Percentiles rank a stretch among this genome's conserved stretches.
Evolutionary conservation across 371 early-diverging fungal genomes (phyloP).

Genomic region (Mortierella sp.): DNA sequence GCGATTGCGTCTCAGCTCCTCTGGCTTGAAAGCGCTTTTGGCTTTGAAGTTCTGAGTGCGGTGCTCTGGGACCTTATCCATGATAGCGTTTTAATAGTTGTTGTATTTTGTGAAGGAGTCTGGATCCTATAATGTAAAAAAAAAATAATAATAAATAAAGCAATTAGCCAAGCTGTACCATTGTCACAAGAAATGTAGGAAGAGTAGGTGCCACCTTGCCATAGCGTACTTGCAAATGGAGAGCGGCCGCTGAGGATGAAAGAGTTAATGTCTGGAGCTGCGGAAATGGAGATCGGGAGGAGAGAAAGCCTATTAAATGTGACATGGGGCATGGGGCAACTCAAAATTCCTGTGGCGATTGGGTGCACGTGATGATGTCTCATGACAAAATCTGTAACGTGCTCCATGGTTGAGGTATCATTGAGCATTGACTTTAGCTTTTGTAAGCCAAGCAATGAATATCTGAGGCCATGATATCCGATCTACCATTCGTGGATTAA

Average conservation of each 20-base stretch:
- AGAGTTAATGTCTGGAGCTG: neutral
- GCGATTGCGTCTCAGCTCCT: slow-evolving; percentile 93
- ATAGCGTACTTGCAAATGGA: neutral
- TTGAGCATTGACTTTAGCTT: no score
- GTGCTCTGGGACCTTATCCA: slow-evolving; percentile 70
- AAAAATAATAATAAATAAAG: neutral
- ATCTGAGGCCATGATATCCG: no score
- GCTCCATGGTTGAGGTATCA: no score
- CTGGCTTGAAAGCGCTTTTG: slow-evolving; percentile 87
- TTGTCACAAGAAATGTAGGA: neutral
- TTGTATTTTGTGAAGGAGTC: neutral
- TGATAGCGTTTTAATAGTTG: slow-evolving; percentile 11
- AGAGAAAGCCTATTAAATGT: no score
- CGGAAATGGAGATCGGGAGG: no score
- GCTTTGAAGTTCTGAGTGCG: slow-evolving; percentile 87
- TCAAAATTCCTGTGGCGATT: no score
- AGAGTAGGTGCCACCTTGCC: neutral
- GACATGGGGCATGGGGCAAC: no score
- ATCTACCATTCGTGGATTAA: no score
- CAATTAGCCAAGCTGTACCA: no score
- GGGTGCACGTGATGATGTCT: no score
- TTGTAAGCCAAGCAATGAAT: no score
- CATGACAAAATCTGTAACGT: no score
- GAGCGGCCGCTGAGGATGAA: neutral
- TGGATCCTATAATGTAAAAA: neutral